phyloP scores from a whole-genome alignment of 1,284 basidiomycete species.

The Boletus calvinii region DNA sequence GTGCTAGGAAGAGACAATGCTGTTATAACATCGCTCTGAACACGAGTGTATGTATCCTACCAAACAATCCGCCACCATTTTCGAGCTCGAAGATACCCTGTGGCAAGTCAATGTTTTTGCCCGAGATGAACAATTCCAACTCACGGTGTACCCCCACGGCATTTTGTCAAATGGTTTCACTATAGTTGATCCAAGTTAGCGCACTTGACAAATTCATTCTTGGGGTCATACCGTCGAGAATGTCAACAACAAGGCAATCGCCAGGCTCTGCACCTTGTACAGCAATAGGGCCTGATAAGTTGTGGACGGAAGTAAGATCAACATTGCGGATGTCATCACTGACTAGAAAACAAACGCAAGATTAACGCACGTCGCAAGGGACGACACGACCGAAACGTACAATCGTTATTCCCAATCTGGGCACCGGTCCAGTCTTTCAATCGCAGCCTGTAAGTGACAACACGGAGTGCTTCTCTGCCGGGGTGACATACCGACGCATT shows the following conservation, averaged over 20 bases:
- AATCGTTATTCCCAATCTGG: constrained; percentile 75
- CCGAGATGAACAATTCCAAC: constrained; percentile 7
- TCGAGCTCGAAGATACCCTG: constrained; percentile 73
- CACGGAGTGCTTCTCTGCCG: not conserved
- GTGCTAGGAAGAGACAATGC: constrained; percentile 38
- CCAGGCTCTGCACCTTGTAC: constrained; percentile 77
- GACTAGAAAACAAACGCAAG: constrained; percentile 33
- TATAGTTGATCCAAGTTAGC: constrained; percentile 21
- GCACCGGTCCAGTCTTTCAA: constrained; percentile 69
- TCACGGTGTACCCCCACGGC: constrained; percentile 79
- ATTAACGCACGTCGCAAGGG: not conserved
- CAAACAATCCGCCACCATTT: constrained; percentile 76
- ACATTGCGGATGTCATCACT: constrained; percentile 70
- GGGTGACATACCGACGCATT: constrained; percentile 58
- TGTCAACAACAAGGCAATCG: constrained; percentile 77
- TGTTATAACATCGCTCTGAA: not conserved
- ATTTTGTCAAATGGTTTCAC: constrained; percentile 72
- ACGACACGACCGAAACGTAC: constrained; percentile 36
- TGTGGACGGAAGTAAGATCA: constrained; percentile 66
- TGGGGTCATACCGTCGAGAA: constrained; percentile 56
- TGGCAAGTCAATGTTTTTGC: not conserved
- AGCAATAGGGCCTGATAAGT: constrained; percentile 73
- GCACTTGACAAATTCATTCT: not conserved
- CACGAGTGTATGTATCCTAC: constrained; percentile 32
- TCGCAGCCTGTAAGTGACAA: not conserved